Percentiles rank a stretch among this genome's conserved stretches.
phyloP scores from a whole-genome alignment of 176 grass and related monocot genomes.

The Alloteropsis semialata region DNA sequence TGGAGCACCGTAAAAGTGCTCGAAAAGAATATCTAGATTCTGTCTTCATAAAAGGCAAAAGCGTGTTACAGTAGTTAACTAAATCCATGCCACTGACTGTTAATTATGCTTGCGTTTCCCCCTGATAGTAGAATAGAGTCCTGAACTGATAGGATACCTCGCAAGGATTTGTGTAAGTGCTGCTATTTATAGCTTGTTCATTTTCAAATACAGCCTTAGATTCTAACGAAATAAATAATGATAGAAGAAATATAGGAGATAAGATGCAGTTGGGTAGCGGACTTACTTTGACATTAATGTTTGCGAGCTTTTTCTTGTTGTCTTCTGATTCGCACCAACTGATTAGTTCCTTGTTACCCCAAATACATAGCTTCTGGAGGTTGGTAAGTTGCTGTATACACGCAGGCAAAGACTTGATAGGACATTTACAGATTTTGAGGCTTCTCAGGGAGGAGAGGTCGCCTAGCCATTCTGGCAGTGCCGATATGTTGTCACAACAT shows the following conservation, averaged over 20 bases:
- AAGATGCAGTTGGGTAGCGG: not conserved
- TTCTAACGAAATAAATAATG: too few relatives aligned
- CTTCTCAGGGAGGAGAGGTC: not conserved
- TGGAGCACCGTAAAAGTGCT: too few relatives aligned
- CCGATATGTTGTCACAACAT: fast-evolving
- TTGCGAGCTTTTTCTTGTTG: not conserved
- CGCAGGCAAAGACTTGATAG: not conserved
- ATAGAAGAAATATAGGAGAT: not conserved
- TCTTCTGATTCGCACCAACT: not conserved
- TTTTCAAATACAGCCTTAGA: too few relatives aligned
- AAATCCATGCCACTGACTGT: too few relatives aligned
- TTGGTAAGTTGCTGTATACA: not conserved
- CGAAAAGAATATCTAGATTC: too few relatives aligned
- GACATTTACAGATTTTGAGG: fast-evolving
- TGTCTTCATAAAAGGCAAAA: too few relatives aligned
- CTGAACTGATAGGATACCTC: too few relatives aligned
- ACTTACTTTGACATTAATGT: not conserved
- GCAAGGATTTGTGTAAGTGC: too few relatives aligned
- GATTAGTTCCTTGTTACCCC: fast-evolving
- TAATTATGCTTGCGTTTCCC: too few relatives aligned
- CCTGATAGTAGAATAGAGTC: too few relatives aligned
- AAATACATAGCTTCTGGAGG: not conserved
- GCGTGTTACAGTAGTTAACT: too few relatives aligned
- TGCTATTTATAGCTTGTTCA: too few relatives aligned
- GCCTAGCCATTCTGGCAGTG: not conserved